phyloP scores from a whole-genome alignment of 371 early-diverging fungal species.

The Catenaria anguillulae region DNA sequence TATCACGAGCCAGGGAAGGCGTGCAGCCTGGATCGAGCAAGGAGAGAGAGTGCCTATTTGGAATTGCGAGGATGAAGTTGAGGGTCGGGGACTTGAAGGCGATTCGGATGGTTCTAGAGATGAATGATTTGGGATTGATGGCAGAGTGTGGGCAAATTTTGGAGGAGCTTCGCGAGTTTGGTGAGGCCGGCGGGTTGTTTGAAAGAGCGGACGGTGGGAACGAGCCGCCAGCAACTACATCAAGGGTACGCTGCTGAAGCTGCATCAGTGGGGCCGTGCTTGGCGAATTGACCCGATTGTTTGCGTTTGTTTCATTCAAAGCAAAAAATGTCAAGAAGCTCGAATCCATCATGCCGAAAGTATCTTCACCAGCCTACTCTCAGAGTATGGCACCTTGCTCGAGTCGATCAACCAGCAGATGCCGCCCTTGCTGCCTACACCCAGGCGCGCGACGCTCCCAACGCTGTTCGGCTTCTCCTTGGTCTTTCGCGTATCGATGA shows the following conservation, averaged over 20 bases:
- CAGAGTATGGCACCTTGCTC: constrained; percentile 19
- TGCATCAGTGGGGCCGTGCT: too few species aligned
- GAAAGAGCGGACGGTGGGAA: too few species aligned
- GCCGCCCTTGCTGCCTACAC: constrained; percentile 33
- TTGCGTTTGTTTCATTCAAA: too few species aligned
- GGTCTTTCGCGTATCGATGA: constrained; percentile 26
- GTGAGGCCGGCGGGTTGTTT: constrained; percentile 24
- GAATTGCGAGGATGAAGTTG: constrained; percentile 26
- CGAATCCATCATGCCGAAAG: background rate
- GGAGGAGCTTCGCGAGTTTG: constrained; percentile 23
- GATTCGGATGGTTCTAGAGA: constrained; percentile 23
- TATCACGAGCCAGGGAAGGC: constrained; percentile 22
- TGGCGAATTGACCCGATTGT: too few species aligned
- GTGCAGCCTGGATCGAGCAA: background rate
- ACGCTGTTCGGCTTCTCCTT: constrained; percentile 22
- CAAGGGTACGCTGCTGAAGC: too few species aligned
- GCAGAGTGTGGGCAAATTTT: constrained; percentile 26
- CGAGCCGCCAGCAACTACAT: too few species aligned
- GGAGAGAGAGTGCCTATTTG: constrained; percentile 20
- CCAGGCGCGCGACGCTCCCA: constrained; percentile 25
- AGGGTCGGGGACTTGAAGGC: constrained; percentile 29
- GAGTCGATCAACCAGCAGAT: constrained; percentile 16
- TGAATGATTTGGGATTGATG: constrained; percentile 21
- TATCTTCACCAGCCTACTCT: background rate
- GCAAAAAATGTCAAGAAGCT: background rate